Evolutionary conservation across 2,329 filamentous ascomycete genomes (phyloP).

Genomic region (Fusarium sp.): DNA sequence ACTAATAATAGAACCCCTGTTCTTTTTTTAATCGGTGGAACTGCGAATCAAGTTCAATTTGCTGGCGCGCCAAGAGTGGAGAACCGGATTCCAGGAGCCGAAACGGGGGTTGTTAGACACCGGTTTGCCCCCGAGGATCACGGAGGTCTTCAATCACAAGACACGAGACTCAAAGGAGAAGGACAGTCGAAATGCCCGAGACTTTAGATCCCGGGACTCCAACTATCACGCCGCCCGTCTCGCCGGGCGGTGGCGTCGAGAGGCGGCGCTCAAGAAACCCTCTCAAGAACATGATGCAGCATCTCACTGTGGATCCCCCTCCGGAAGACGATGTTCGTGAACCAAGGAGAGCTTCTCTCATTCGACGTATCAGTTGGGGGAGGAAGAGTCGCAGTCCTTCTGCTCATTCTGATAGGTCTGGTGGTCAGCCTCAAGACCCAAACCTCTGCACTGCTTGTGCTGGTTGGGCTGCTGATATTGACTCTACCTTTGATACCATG

Average conservation of each 20-base stretch:
- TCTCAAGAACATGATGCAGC: conserved; percentile 53
- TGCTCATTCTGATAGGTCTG: conserved; percentile 49
- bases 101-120: conserved; percentile 39
- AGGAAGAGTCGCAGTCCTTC: conserved; percentile 52
- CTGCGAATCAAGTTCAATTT: conserved; percentile 15
- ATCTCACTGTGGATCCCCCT: conserved; percentile 51
- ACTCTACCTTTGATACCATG: conserved; percentile 49
- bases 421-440: conserved; percentile 45
- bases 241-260: conserved; percentile 41
- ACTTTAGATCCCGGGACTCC: conserved; percentile 44
- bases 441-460: conserved; percentile 48
- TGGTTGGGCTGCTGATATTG: conserved; percentile 50
- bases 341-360: conserved; percentile 48
- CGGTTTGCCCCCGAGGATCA: conserved; percentile 39
- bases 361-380: conserved; percentile 50
- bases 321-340: conserved; percentile 44
- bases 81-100: conserved; percentile 44
- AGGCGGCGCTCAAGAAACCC: conserved; percentile 51
- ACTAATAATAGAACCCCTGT: conserved; percentile 27
- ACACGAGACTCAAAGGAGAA: neutral
- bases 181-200: conserved; percentile 45
- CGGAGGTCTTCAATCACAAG: conserved; percentile 36
- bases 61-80: conserved; percentile 41
- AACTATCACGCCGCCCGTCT: conserved; percentile 37
- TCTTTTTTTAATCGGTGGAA: conserved; percentile 17